Evolutionary conservation across 2,329 filamentous ascomycete species (phyloP).

Genomic region (Colletotrichum lini): DNA sequence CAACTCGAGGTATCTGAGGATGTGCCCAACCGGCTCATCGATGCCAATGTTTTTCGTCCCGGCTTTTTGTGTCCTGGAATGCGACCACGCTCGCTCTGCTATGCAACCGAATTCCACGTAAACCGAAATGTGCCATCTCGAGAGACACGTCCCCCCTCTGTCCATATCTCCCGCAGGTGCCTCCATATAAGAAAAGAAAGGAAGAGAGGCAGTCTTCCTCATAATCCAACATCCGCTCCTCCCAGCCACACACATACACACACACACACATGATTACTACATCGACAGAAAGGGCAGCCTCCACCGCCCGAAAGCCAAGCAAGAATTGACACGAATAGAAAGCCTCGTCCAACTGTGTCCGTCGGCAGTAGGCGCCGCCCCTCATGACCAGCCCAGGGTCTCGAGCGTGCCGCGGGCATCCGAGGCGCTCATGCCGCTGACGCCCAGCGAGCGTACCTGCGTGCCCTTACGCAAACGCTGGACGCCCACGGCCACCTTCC

Average conservation of each 20-base stretch:
- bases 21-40: constrained; percentile 16
- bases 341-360: background rate
- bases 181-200: constrained; percentile 21
- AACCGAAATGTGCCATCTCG: constrained; percentile 9
- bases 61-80: constrained; percentile 30
- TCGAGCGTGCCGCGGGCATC: constrained; percentile 71
- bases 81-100: constrained; percentile 41
- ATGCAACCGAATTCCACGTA: constrained; percentile 43
- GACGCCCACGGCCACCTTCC: constrained; percentile 76
- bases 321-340: background rate
- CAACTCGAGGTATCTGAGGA: constrained; percentile 14
- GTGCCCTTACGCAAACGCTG: constrained; percentile 73
- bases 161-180: background rate
- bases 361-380: background rate
- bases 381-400: constrained; percentile 68
- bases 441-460: constrained; percentile 71
- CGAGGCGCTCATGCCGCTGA: constrained; percentile 67
- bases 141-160: constrained; percentile 4
- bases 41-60: constrained; percentile 30
- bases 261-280: background rate
- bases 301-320: background rate
- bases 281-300: constrained; percentile 5
- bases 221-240: background rate
- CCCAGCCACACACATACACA: background rate
- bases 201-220: background rate